phyloP scores from a whole-genome alignment of 345 rosid genomes.

The Punica granatum region DNA sequence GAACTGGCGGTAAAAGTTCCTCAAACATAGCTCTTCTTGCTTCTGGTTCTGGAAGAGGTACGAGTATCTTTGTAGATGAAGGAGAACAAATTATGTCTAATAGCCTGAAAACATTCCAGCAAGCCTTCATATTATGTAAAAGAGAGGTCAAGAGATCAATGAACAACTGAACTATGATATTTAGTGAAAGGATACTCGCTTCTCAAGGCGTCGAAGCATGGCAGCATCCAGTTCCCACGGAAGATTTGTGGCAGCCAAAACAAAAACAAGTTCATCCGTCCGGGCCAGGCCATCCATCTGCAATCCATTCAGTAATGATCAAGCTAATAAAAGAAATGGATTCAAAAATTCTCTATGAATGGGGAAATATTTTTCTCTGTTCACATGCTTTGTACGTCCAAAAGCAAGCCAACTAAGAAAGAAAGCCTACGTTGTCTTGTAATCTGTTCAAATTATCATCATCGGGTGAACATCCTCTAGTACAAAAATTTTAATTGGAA shows the following conservation, averaged over 20 bases:
- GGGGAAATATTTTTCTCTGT: background rate
- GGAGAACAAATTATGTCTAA: background rate
- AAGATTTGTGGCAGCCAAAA: slow-evolving; percentile 92
- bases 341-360: background rate
- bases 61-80: slow-evolving; percentile 47
- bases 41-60: slow-evolving; percentile 84
- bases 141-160: background rate
- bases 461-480: background rate
- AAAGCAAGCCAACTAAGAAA: background rate
- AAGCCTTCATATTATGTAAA: background rate
- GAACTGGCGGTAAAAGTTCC: slow-evolving; percentile 50
- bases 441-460: background rate
- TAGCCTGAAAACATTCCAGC: background rate
- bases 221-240: slow-evolving; percentile 99
- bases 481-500: background rate
- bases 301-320: slow-evolving; percentile 9
- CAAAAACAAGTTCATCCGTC: slow-evolving; percentile 86
- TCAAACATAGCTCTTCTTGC: slow-evolving; percentile 85
- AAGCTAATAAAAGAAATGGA: background rate
- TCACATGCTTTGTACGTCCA: background rate
- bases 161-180: background rate
- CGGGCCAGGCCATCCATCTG: slow-evolving; percentile 95
- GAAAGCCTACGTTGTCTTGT: background rate
- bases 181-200: slow-evolving; percentile 63
- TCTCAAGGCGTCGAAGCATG: slow-evolving; percentile 95